These are phyloP conservation scores for Coemansia sp. DNA, from an alignment of 192 early-diverging fungal genomes.

Conservation along the genomic window DNA sequence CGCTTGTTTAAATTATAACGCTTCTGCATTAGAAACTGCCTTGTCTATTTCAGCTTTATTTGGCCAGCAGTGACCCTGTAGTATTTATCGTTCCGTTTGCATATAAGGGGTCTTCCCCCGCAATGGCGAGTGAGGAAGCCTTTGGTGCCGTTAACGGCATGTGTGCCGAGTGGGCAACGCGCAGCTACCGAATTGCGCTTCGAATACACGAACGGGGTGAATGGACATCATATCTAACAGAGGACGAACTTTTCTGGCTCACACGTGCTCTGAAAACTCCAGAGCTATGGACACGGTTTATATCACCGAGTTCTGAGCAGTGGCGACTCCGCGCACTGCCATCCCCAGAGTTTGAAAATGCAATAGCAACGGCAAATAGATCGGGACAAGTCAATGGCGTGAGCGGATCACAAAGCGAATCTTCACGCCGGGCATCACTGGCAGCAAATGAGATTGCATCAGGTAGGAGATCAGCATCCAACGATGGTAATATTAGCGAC, in stretches of 20 bases:
- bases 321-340: constrained; percentile 42
- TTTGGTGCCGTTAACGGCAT: not conserved
- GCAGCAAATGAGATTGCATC: not conserved
- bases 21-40: not conserved
- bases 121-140: constrained; percentile 6
- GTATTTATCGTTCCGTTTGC: not conserved
- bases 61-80: not conserved
- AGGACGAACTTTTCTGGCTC: constrained; percentile 37
- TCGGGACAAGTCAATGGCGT: not conserved
- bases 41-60: not conserved
- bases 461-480: constrained; percentile 11
- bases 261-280: constrained; percentile 35
- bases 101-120: not conserved
- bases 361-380: not conserved
- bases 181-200: constrained; percentile 50
- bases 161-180: constrained; percentile 23
- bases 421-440: not conserved
- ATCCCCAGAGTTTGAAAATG: constrained; percentile 24
- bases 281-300: constrained; percentile 50
- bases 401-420: constrained; percentile 1
- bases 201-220: constrained; percentile 34
- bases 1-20: not conserved
- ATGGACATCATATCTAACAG: constrained; percentile 36
- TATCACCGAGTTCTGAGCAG: constrained; percentile 48
- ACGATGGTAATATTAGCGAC: constrained; percentile 1